Evolutionary conservation across 108 stramenopile genomes (phyloP).

Genomic region (Fragilaria radians): DNA sequence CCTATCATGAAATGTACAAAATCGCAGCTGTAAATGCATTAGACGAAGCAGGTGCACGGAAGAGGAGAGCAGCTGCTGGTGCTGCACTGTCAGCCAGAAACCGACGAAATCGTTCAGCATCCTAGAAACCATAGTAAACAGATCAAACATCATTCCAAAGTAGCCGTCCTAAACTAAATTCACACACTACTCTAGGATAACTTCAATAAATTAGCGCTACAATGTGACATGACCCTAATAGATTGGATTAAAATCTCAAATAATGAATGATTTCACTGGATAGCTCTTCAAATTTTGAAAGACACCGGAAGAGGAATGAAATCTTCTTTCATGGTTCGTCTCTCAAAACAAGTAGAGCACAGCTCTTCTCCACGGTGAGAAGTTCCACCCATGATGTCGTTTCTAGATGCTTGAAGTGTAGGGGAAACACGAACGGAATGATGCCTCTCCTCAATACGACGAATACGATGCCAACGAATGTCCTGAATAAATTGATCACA

Average conservation of each 20-base stretch:
- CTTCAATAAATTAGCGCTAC: too few species aligned
- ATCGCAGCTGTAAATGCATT: slow-evolving; percentile 54
- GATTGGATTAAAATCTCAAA: too few species aligned
- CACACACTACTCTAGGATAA: too few species aligned
- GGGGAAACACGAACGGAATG: neutral
- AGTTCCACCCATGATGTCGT: slow-evolving; percentile 6
- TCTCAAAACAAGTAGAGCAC: slow-evolving; percentile 17
- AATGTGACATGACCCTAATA: too few species aligned
- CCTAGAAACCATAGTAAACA: too few species aligned
- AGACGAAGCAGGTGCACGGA: slow-evolving; percentile 40
- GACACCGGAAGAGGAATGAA: slow-evolving; percentile 48
- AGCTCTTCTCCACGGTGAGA: slow-evolving; percentile 14
- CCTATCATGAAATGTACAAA: slow-evolving; percentile 77
- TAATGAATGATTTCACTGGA: too few species aligned
- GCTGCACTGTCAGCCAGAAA: slow-evolving; percentile 53
- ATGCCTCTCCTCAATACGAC: slow-evolving; percentile 12
- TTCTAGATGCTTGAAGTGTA: neutral
- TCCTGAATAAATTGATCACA: slow-evolving; percentile 21
- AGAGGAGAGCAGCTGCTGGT: slow-evolving; percentile 65
- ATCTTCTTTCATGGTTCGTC: slow-evolving; percentile 14
- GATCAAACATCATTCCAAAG: too few species aligned
- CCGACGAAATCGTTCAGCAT: too few species aligned
- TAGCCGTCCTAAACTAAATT: too few species aligned
- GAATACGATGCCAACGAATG: slow-evolving; percentile 31
- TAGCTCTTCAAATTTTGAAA: slow-evolving; percentile 4